Evolutionary conservation across 2,329 filamentous ascomycete species (phyloP), one percentile per base, ranked within the genome.

Genomic region (Fusarium transvaalense): DNA sequence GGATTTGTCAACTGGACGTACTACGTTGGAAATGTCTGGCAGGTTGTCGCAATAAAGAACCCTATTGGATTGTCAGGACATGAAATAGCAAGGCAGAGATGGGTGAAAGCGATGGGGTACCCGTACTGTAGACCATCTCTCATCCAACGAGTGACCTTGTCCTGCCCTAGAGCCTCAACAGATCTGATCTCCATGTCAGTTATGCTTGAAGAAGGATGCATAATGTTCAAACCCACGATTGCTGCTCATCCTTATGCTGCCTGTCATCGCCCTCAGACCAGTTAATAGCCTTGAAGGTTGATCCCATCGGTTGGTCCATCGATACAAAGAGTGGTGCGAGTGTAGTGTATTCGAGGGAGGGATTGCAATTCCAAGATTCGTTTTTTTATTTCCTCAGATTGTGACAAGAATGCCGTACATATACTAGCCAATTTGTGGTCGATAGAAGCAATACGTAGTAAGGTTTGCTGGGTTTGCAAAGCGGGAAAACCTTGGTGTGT

Each of bases 121-220:
- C 59, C 66, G 52, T 68, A 68, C 66, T 61, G 61, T 46, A 68
- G 43, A 32, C 37, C 56, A 34, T 68, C 66, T 45, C 42, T 69
- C 61, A 68, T 68, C 66, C 66, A 68, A 10, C 61, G 66, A 42
- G 56, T 42, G 27, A 68, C 66, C 32, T 69, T 68, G 37, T 68
- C 66, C 14, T 56, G 61, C 8, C 47, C 42, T 42, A 62, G 35
- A 32, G 54, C 27, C 14, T 53, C 35, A 25, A 66, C 29, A 7
- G 31, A 52, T 39, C 66, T 69, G 14, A 37, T 48, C 32, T 43
- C n/a, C 10, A 17, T 54, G 47, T 68, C 21, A 69, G 52, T 29
- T 17, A 17, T 53, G 32, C 23, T 19, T 10, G 17, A 17, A n/a
- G 27, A 48, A 14, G 39, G 13, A 12, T 21, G 12, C 19, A 21